Evolutionary conservation across 257 asterid species (phyloP).

Genomic region (Thymus mandschuricus): DNA sequence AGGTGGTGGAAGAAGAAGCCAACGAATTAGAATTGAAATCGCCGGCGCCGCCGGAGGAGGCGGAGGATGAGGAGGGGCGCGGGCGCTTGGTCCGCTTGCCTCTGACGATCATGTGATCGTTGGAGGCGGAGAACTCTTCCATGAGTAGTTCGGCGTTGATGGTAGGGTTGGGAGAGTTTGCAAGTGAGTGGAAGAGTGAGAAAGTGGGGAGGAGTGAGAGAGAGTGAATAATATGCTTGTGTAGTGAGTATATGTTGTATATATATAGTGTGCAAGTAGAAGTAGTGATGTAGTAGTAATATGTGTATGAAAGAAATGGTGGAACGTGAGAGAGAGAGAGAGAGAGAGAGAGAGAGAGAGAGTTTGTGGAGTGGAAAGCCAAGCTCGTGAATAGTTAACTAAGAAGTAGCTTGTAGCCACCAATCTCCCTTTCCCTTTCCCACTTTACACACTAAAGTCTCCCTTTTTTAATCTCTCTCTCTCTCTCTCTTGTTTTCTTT

Average conservation of each 20-base stretch:
- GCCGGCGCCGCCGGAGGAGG: slow-evolving; percentile 49
- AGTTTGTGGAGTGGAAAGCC: slow-evolving; percentile 38
- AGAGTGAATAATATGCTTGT: no score
- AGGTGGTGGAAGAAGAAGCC: slow-evolving; percentile 40
- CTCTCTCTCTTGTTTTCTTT: not conserved
- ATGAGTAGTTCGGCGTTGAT: slow-evolving; percentile 29
- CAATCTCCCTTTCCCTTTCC: slow-evolving; percentile 26
- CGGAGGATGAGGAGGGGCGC: slow-evolving; percentile 54
- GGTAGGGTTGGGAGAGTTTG: not conserved
- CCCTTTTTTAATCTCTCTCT: not conserved
- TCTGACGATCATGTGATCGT: slow-evolving; percentile 53
- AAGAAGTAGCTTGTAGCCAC: slow-evolving; percentile 31
- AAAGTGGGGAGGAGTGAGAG: not conserved
- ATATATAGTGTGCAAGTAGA: not conserved
- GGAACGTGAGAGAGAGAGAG: slow-evolving; percentile 14
- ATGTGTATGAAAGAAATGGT: not conserved
- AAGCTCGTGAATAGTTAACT: slow-evolving; percentile 37
- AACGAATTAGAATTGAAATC: slow-evolving; percentile 18
- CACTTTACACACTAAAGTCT: slow-evolving; percentile 26
- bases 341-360: not conserved
- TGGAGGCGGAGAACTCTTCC: slow-evolving; percentile 48
- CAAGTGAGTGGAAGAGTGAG: no score
- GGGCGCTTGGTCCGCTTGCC: slow-evolving; percentile 71
- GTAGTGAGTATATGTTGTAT: no score
- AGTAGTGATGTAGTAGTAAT: not conserved